These are phyloP conservation scores for Artemisia tridentata DNA, from an alignment of 129 eudicot species.

Conservation along the genomic window DNA sequence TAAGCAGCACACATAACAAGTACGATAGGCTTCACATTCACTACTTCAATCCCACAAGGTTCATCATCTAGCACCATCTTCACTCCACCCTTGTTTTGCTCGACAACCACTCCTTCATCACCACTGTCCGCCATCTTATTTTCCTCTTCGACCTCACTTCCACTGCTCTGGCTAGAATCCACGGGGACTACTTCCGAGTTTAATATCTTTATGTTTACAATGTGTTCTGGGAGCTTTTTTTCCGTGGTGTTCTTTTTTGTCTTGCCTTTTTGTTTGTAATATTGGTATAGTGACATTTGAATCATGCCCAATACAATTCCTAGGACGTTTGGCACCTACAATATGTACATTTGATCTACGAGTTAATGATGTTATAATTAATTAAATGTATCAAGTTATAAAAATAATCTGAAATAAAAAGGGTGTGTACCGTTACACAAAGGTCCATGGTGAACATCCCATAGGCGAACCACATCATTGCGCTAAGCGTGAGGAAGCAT, in stretches of 20 bases:
- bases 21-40: constrained; percentile 23
- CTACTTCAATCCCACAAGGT: constrained; percentile 20
- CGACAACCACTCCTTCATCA: background rate
- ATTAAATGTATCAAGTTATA: background rate
- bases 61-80: constrained; percentile 1
- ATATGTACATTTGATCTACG: background rate
- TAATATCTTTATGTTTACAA: constrained; percentile 36
- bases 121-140: background rate
- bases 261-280: constrained; percentile 38
- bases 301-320: constrained; percentile 65
- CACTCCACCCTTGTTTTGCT: background rate
- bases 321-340: constrained; percentile 64
- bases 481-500: constrained; percentile 74
- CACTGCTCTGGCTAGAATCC: constrained; percentile 33
- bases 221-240: constrained; percentile 35
- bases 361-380: background rate
- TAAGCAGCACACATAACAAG: constrained; percentile 13
- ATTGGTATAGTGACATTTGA: constrained; percentile 59
- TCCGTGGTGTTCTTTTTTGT: constrained; percentile 15
- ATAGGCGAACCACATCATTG: constrained; percentile 68
- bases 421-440: constrained; percentile 51
- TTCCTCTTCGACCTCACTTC: constrained; percentile 5
- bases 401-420: background rate
- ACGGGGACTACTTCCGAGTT: constrained; percentile 45
- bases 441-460: constrained; percentile 56